phyloP scores from a whole-genome alignment of 1,284 basidiomycete species.

The Xerocomus cyaneibrunnescens region DNA sequence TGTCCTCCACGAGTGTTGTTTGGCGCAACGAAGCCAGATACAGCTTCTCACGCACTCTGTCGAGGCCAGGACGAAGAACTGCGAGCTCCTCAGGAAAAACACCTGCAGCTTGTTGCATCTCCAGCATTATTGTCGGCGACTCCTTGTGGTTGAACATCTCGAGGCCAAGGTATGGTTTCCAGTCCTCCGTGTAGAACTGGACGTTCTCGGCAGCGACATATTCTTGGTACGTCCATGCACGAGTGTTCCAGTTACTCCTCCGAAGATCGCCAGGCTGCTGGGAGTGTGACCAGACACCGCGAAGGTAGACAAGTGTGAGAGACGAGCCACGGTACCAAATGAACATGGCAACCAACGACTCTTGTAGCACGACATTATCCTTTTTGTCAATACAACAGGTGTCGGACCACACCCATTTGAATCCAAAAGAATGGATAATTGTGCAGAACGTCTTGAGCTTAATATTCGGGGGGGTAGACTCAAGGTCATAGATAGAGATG shows the following conservation, averaged over 20 bases:
- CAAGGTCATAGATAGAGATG: slow-evolving; percentile 1
- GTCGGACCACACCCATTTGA: slow-evolving; percentile 10
- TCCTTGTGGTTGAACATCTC: slow-evolving; percentile 1
- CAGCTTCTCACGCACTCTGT: not conserved
- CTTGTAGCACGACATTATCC: not conserved
- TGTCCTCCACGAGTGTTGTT: not conserved
- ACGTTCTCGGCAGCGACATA: not conserved
- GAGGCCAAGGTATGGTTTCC: too few species aligned
- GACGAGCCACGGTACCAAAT: not conserved
- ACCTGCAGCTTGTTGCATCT: slow-evolving; percentile 3
- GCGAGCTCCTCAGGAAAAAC: not conserved
- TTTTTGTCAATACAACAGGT: slow-evolving; percentile 3
- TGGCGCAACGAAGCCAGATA: not conserved
- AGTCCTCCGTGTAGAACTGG: too few species aligned
- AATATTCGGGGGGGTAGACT: not conserved
- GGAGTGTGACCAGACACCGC: not conserved
- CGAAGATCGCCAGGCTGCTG: not conserved
- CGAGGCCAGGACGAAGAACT: slow-evolving; percentile 3
- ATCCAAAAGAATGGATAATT: not conserved
- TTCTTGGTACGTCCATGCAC: slow-evolving; percentile 15
- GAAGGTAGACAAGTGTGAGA: slow-evolving; percentile 1
- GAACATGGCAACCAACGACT: not conserved
- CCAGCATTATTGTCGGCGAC: not conserved
- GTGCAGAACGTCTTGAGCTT: slow-evolving; percentile 9
- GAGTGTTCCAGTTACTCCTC: slow-evolving; percentile 14